A percentile compares a stretch with the other conserved stretches of the same genome.
These are phyloP conservation scores for Chaetomium cochliodes DNA, from an alignment of 495 filamentous ascomycete genomes.

Conservation along the genomic window DNA sequence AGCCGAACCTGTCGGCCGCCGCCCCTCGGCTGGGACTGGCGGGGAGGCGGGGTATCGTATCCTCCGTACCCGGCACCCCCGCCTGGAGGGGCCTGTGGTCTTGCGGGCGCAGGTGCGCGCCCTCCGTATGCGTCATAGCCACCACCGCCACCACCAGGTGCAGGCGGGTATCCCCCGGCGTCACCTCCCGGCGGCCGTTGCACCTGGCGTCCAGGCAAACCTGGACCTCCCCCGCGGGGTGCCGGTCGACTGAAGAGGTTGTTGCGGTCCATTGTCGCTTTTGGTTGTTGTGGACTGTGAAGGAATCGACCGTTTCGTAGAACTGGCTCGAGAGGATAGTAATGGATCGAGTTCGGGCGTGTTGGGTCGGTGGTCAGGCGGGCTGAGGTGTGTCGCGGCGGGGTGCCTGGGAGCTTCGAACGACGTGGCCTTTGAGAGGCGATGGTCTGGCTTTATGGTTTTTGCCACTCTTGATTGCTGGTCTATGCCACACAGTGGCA, in stretches of 20 bases:
- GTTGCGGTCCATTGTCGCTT: conserved; percentile 44
- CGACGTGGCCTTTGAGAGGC: conserved; percentile 18
- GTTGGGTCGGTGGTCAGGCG: background rate
- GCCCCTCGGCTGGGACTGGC: conserved; percentile 18
- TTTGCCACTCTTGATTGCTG: background rate
- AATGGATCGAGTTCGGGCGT: background rate
- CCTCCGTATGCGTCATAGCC: conserved; percentile 27
- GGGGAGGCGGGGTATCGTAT: conserved; percentile 4
- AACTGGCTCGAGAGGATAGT: background rate
- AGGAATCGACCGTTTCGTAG: background rate
- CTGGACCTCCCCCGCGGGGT: conserved; percentile 24
- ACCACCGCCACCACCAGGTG: too few relatives aligned
- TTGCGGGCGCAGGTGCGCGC: conserved; percentile 18
- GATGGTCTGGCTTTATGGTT: background rate
- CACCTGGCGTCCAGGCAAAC: conserved; percentile 35
- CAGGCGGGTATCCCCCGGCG: conserved; percentile 23
- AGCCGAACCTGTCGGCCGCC: conserved; percentile 27
- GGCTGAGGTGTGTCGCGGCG: background rate
- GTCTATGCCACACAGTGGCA: background rate
- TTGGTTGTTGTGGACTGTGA: background rate
- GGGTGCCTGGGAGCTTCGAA: background rate
- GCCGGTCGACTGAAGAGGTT: conserved; percentile 41
- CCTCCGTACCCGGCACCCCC: conserved; percentile 11
- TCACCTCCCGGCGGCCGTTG: conserved; percentile 28
- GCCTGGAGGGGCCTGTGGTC: conserved; percentile 17